A percentile compares a stretch with the other conserved stretches of the same genome.
These are phyloP conservation scores for Wallacemonas sp. DNA, from an alignment of 208 protist species.

Conservation along the genomic window DNA sequence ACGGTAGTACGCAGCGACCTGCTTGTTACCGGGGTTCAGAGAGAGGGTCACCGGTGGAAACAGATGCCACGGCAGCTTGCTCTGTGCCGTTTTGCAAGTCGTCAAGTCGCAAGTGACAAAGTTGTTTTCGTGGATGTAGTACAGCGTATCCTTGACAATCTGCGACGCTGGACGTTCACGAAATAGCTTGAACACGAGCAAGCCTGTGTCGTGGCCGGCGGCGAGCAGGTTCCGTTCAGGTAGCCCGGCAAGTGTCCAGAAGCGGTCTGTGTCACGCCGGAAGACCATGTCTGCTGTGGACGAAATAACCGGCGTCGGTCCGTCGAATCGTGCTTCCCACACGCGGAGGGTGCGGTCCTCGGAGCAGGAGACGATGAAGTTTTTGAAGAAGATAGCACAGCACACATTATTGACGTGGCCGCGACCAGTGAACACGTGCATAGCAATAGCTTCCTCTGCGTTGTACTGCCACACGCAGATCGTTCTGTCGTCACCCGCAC, in stretches of 20 bases:
- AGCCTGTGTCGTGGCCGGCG: slow-evolving; percentile 96
- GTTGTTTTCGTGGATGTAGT: slow-evolving; percentile 62
- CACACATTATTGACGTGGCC: slow-evolving; percentile 98
- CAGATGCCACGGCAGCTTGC: slow-evolving; percentile 20
- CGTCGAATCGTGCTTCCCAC: slow-evolving; percentile 60
- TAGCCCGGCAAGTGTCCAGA: slow-evolving; percentile 97
- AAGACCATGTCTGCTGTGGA: slow-evolving; percentile 84
- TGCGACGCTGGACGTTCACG: slow-evolving; percentile 92
- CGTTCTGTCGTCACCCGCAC: slow-evolving; percentile 96
- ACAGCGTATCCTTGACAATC: slow-evolving; percentile 29
- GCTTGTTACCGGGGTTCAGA: slow-evolving; percentile 55
- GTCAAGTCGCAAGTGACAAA: slow-evolving; percentile 23
- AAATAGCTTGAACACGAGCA: slow-evolving; percentile 98
- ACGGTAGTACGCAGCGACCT: slow-evolving; percentile 46
- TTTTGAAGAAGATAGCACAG: slow-evolving; percentile 95
- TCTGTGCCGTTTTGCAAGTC: slow-evolving; percentile 18
- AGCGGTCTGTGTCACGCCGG: slow-evolving; percentile 95
- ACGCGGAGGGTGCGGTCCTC: slow-evolving; percentile 96
- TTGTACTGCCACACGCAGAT: slow-evolving; percentile 93
- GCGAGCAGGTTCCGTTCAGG: slow-evolving; percentile 95
- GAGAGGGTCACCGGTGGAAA: slow-evolving; percentile 58
- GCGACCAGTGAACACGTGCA: slow-evolving; percentile 87
- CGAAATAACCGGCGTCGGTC: slow-evolving; percentile 37
- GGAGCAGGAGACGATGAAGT: slow-evolving; percentile 96
- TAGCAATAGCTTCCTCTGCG: neutral